phyloP scores from a whole-genome alignment of 768 basidiomycete genomes.

The Podaxis sp. region DNA sequence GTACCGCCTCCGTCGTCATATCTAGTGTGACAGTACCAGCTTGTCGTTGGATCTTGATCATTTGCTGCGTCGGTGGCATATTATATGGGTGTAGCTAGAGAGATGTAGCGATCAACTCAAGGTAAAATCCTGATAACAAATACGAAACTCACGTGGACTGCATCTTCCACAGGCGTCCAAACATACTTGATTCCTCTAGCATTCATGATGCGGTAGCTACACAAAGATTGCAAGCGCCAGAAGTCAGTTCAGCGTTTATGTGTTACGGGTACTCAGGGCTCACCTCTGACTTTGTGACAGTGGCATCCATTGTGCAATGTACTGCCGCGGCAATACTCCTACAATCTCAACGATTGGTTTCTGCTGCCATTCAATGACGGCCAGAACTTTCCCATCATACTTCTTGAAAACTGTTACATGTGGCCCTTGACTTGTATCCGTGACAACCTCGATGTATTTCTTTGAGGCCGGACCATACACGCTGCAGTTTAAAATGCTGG shows the following conservation, averaged over 20 bases:
- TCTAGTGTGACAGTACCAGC: constrained; percentile 35
- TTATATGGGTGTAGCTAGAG: constrained; percentile 32
- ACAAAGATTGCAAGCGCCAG: not conserved
- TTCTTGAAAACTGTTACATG: constrained; percentile 21
- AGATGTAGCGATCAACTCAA: not conserved
- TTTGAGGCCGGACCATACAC: constrained; percentile 38
- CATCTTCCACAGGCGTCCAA: constrained; percentile 8
- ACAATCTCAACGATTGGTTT: constrained; percentile 37
- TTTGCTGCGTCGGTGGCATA: constrained; percentile 21
- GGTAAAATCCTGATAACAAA: not conserved
- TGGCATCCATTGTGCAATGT: constrained; percentile 34
- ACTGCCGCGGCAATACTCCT: constrained; percentile 28
- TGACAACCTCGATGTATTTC: constrained; percentile 36
- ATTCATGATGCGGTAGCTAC: constrained; percentile 3
- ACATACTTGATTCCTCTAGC: constrained; percentile 4
- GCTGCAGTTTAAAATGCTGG: constrained; percentile 38
- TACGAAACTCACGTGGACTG: constrained; percentile 1
- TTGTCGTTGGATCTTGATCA: constrained; percentile 33
- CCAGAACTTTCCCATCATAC: constrained; percentile 28
- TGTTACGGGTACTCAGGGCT: constrained; percentile 9
- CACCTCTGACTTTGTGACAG: constrained; percentile 38
- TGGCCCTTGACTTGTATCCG: constrained; percentile 22
- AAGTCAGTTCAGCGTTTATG: not conserved
- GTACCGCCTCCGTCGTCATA: constrained; percentile 41
- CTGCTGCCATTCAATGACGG: constrained; percentile 39